Evolutionary conservation across 1,284 basidiomycete species (phyloP), one percentile per base, ranked within the genome.

Genomic region (Trichosporon faecale): DNA sequence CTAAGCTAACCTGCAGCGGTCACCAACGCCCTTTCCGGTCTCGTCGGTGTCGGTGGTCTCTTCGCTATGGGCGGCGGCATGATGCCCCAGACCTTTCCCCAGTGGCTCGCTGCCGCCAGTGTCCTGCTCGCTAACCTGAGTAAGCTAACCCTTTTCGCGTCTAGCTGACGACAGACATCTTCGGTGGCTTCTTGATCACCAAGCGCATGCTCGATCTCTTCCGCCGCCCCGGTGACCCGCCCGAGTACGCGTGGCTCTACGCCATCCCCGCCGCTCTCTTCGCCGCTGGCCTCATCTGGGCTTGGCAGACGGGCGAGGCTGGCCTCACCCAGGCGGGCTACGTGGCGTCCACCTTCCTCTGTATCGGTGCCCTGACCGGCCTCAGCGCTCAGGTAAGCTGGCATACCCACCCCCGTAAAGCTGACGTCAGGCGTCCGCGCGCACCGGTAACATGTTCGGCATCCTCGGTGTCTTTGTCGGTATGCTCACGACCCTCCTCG

Each of bases 151-250:
- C 1, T 0, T 16, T 1, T 6, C 8, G 5, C 5, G 11, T 14
- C 23, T 64, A 9, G 68, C 68, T 67, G 7, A 68, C 64, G 12
- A 0, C 66, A 77, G 78, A 94, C 77, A 91, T 94, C 68, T 88
- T 90, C 49, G 92, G 92, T 67, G 92, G 92, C 37, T 93, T 93
- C 77, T 88, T 91, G 31, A 90, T 92, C 77, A 91, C 91, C 16
- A 91, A 93, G 82, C 89, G 91, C 65, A 94, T 94, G 92, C 85
- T 93, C 73, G 91, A 93, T 78, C 93, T 94, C 89, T 94, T 94
- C 83, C 91, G 91, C 83, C 89, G 92, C 63, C 89, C 89, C 1
- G 90, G 88, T 66, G 92, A 94, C 82, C 92, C 92, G 18, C 91
- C 92, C 2, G 92, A 94, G 78, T 93, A 93, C 80, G 88, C 89